Evolutionary conservation across 768 basidiomycete species (phyloP), one percentile per base, ranked within the genome.

Genomic region (Mycena vitilis): DNA sequence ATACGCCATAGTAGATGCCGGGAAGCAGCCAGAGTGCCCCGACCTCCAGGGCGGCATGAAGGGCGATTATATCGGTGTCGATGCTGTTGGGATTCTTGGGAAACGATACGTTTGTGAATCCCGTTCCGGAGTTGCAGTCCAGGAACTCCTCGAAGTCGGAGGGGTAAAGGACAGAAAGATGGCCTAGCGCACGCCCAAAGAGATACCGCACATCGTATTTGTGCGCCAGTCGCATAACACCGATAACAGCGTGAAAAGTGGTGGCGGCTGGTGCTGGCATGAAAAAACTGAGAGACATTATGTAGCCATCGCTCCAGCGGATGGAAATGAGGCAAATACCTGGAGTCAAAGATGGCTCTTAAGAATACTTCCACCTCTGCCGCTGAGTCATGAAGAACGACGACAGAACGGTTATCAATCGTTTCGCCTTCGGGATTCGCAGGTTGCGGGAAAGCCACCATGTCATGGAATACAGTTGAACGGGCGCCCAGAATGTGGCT

Each of bases 11-110:
- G 49, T 52, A 49, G 22, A 37, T 30, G 1, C 23, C 22, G 1
- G 60, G 60, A 22, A 61, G 49, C 2, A 61, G 22, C 60, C 60
- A 61, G 5, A 15, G 12, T 2, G 60, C 60, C 5, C 49, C 49
- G 22, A 61, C 60, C 9, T 61, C 49, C 16, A 22, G 30, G 18
- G 37, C 49, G 22, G 60, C 49, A 6, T 37, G 37, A 23, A 52
- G 37, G 9, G 34, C 36, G 9, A 38, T 25, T 9, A 61, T 37
- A 23, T 51, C n/a, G 13, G 44, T 18, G 36, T 37, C 53, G 36
- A 36, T n/a, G 18, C n/a, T n/a, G n/a, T n/a, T n/a, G n/a, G n/a
- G n/a, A n/a, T n/a, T n/a, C n/a, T n/a, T n/a, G n/a, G n/a, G n/a
- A n/a, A n/a, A n/a, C n/a, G n/a, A n/a, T n/a, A n/a, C n/a, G n/a